Base-by-base conservation (phyloP, 2,329 filamentous ascomycete genomes). In the Pyrenophora tritici-repentis region DNA sequence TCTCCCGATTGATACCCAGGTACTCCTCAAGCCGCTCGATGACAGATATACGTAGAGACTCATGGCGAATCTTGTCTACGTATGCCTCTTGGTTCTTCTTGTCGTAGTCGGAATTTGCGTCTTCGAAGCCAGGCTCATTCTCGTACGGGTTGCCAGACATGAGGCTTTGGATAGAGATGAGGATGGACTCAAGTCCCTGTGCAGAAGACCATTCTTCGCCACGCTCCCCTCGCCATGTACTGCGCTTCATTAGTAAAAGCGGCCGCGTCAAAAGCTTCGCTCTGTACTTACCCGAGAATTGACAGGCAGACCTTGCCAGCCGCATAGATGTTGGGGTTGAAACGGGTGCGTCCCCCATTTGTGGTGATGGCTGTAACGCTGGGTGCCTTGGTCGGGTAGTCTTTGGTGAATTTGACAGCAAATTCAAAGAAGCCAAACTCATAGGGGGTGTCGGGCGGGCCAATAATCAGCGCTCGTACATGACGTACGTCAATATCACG, bases 351-450 rank as follows among this genome's bases (percentile, higher is more conserved):
- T 9, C 93, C 93, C n/a, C 82, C 80, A 69, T 97, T 97, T 1
- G 93, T 99, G 0, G 94, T 97, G 35, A 86, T 82, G 20, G 88
- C 87, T 18, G 80, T 84, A 20, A 87, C 84, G 17, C 63, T 66
- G 0, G 85, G 85, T 5, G 84, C 79, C 54, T 79, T 83, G 50
- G 80, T 83, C 58, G 94, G 94, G 67, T 99, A 99, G 3, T 96
- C 91, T 79, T 84, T 87, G 47, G 86, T 83, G 64, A 96, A 92
- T 63, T 85, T 88, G 64, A 95, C 84, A 0, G 79, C 73, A 69
- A 96, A 95, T 88, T 97, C 91, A 70, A 96, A 97, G 76, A 97
- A 97, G 3, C 94, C 94, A 69, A 95, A 97, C 73, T 97, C 92
- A 73, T 99, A 99, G 0, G 93, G 92, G 0, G 92, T 96, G 63